Evolutionary conservation across 225 moss, liverwort and hornwort species (phyloP).

Genomic region (Marchantia paleacea): DNA sequence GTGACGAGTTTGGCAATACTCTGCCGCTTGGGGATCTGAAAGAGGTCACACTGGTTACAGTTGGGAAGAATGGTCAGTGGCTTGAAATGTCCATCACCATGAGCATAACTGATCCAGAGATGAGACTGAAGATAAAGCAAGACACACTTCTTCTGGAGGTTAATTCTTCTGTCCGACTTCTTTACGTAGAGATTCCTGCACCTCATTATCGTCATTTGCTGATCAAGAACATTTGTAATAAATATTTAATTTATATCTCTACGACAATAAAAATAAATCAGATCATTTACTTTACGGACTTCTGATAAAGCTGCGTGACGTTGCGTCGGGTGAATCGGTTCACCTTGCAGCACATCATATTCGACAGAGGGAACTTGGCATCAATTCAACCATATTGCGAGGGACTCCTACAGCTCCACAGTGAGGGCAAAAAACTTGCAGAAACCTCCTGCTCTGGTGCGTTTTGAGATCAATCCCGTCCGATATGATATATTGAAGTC

Average conservation of each 20-base stretch:
- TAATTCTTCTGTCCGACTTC: too few relatives aligned
- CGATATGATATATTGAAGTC: too few relatives aligned
- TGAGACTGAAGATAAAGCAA: neutral
- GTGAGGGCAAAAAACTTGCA: neutral
- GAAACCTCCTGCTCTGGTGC: neutral
- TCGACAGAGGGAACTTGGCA: neutral
- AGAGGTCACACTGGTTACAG: neutral
- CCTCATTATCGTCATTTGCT: too few relatives aligned
- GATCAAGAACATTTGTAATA: too few relatives aligned
- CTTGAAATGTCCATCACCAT: slow-evolving; percentile 2
- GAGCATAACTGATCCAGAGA: neutral
- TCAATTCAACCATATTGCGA: neutral
- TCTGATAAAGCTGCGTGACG: too few relatives aligned
- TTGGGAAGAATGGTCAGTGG: neutral
- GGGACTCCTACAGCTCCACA: neutral
- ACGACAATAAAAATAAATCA: too few relatives aligned
- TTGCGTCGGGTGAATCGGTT: too few relatives aligned
- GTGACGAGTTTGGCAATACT: slow-evolving; percentile 1
- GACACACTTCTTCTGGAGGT: neutral
- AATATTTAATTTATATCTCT: too few relatives aligned
- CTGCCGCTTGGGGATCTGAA: neutral
- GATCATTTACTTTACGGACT: too few relatives aligned
- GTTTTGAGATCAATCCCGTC: neutral
- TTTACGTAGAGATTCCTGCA: too few relatives aligned
- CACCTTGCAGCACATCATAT: neutral